Conservation (phyloP, 805 yeast species). For the Zygoascus flipseniorum region DNA sequence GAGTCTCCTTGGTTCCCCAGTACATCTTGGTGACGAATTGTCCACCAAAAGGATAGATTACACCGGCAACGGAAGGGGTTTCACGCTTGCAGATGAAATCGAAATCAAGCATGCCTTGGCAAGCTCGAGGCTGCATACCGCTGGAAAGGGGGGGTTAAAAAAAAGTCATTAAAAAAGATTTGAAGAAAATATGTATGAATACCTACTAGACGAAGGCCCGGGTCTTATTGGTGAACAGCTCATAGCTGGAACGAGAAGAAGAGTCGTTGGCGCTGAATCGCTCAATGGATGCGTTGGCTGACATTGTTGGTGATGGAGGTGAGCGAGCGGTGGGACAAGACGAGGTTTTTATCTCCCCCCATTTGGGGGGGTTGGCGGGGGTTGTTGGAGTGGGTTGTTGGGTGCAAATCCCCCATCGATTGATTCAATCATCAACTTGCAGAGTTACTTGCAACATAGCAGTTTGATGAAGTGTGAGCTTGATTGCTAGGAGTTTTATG, state of each 20-base stretch:
- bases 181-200: too few relatives aligned
- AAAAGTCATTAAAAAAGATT: not conserved
- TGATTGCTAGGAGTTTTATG: too few relatives aligned
- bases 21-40: slow-evolving; percentile 38
- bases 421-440: too few relatives aligned
- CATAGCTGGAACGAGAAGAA: slow-evolving; percentile 25
- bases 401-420: not conserved
- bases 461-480: too few relatives aligned
- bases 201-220: slow-evolving; percentile 32
- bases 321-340: not conserved
- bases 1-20: slow-evolving; percentile 42
- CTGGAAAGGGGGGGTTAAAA: not conserved
- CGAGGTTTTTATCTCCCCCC: not conserved
- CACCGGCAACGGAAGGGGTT: slow-evolving; percentile 39
- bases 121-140: slow-evolving; percentile 40
- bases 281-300: slow-evolving; percentile 16
- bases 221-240: slow-evolving; percentile 36
- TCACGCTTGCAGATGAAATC: slow-evolving; percentile 39
- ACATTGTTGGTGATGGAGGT: slow-evolving; percentile 1
- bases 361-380: not conserved
- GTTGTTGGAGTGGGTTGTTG: not conserved
- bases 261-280: slow-evolving; percentile 26
- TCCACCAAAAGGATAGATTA: slow-evolving; percentile 40
- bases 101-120: slow-evolving; percentile 42
- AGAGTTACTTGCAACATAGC: too few relatives aligned